phyloP scores from a whole-genome alignment of 2,329 filamentous ascomycete species.

The Arthrocladium fulminans region DNA sequence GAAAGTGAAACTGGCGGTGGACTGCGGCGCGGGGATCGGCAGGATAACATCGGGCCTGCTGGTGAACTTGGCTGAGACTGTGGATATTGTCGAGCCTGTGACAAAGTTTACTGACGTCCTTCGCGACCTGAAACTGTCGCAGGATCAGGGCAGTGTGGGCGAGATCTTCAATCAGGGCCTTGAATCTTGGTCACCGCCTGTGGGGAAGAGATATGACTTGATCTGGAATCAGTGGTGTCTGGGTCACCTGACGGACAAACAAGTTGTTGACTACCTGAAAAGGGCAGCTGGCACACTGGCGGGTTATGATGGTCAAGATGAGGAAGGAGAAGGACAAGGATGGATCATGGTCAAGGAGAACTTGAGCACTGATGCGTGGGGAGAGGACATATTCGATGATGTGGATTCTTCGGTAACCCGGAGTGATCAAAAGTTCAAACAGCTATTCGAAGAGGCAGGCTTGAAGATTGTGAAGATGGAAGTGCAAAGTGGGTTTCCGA shows the following conservation, averaged over 20 bases:
- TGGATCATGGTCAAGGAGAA: slow-evolving; percentile 76
- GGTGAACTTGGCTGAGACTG: slow-evolving; percentile 55
- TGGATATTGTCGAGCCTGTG: slow-evolving; percentile 82
- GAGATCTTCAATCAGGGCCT: slow-evolving; percentile 63
- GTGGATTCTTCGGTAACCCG: slow-evolving; percentile 70
- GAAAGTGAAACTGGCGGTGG: slow-evolving; percentile 36
- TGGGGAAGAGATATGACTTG: slow-evolving; percentile 56
- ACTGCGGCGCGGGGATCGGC: slow-evolving; percentile 66
- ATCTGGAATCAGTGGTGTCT: slow-evolving; percentile 91
- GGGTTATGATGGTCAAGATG: slow-evolving; percentile 1
- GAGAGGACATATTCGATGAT: slow-evolving; percentile 63
- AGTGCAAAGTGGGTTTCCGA: slow-evolving; percentile 63
- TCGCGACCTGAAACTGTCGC: slow-evolving; percentile 4
- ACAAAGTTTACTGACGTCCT: slow-evolving; percentile 65
- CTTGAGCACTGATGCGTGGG: slow-evolving; percentile 44
- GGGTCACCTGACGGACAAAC: slow-evolving; percentile 66
- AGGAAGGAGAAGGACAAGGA: slow-evolving; percentile 25
- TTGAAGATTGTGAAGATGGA: slow-evolving; percentile 61
- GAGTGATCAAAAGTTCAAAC: slow-evolving; percentile 61
- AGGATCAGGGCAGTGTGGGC: slow-evolving; percentile 37
- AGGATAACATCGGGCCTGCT: slow-evolving; percentile 71
- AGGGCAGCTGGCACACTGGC: slow-evolving; percentile 47
- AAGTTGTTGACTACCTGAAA: slow-evolving; percentile 59
- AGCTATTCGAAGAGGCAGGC: slow-evolving; percentile 60
- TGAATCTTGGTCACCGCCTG: slow-evolving; percentile 55